Conservation (phyloP, 495 filamentous ascomycete genomes). For the Penicillium tannophilum region DNA sequence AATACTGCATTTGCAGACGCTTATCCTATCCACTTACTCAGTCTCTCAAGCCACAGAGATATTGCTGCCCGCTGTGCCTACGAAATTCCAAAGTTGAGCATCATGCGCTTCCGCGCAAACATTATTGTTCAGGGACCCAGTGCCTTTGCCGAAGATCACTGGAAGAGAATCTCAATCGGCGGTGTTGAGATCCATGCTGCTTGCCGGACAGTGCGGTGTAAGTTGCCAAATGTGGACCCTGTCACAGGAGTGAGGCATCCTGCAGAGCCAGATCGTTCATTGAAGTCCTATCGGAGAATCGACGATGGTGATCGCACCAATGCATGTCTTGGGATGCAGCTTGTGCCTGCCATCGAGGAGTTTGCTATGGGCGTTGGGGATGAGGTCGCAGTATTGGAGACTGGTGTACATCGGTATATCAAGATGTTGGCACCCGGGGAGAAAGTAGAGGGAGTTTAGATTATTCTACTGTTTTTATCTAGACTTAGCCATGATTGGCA, state of each 20-base stretch:
- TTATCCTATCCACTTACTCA: conserved; percentile 84
- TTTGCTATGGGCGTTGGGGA: conserved; percentile 61
- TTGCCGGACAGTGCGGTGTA: conserved; percentile 77
- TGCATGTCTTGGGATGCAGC: conserved; percentile 78
- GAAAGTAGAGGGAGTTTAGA: conserved; percentile 38
- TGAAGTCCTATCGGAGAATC: conserved; percentile 69
- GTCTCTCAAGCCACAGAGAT: conserved; percentile 70
- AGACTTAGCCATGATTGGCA: neutral
- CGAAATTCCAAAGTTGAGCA: conserved; percentile 63
- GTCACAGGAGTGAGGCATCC: conserved; percentile 69
- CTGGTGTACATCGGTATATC: conserved; percentile 65
- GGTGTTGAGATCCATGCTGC: conserved; percentile 55
- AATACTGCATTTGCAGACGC: conserved; percentile 83
- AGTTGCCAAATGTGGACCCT: conserved; percentile 81
- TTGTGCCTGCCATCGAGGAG: conserved; percentile 30
- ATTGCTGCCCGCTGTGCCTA: conserved; percentile 51
- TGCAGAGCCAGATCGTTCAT: conserved; percentile 70
- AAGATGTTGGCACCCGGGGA: conserved; percentile 49
- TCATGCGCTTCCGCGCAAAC: conserved; percentile 79
- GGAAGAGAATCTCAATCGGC: conserved; percentile 69
- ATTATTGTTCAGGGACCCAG: conserved; percentile 69
- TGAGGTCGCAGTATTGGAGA: conserved; percentile 58
- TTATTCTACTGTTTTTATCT: neutral
- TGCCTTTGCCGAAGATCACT: conserved; percentile 73
- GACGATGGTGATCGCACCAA: conserved; percentile 69